These are phyloP conservation scores for Metschnikowia vanudenii DNA, from an alignment of 805 yeast genomes.

Conservation along the genomic window DNA sequence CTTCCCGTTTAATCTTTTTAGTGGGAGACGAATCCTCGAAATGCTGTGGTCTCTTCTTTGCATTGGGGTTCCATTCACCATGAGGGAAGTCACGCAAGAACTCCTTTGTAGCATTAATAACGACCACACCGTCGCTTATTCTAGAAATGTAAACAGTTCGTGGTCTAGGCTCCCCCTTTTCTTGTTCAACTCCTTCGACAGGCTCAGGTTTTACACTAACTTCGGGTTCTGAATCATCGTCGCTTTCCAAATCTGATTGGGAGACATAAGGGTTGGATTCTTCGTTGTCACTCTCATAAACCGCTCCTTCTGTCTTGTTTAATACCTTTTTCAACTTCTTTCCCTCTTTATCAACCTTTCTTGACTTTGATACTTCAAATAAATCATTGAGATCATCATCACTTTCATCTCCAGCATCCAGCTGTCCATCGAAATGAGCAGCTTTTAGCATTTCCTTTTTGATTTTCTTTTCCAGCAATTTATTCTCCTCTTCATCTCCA, in stretches of 20 bases:
- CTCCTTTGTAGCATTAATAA: conserved; percentile 61
- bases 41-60: conserved; percentile 34
- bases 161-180: conserved; percentile 6
- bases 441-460: conserved; percentile 85
- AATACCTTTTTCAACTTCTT: conserved; percentile 79
- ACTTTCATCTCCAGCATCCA: conserved; percentile 55
- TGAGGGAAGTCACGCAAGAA: conserved; percentile 65
- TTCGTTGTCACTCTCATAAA: conserved; percentile 85
- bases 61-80: conserved; percentile 83
- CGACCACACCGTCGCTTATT: conserved; percentile 44
- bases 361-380: conserved; percentile 56
- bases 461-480: conserved; percentile 79
- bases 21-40: conserved; percentile 27
- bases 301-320: conserved; percentile 82
- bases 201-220: conserved; percentile 35
- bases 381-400: conserved; percentile 64
- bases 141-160: conserved; percentile 24
- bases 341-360: conserved; percentile 88
- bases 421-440: conserved; percentile 66
- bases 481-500: conserved; percentile 93
- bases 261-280: conserved; percentile 74
- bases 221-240: conserved; percentile 49
- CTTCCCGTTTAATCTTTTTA: conserved; percentile 43
- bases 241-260: conserved; percentile 56
- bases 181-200: conserved; percentile 21